Conservation (phyloP, 2,329 filamentous ascomycete species). For the Ophiostoma novo-ulmi region DNA sequence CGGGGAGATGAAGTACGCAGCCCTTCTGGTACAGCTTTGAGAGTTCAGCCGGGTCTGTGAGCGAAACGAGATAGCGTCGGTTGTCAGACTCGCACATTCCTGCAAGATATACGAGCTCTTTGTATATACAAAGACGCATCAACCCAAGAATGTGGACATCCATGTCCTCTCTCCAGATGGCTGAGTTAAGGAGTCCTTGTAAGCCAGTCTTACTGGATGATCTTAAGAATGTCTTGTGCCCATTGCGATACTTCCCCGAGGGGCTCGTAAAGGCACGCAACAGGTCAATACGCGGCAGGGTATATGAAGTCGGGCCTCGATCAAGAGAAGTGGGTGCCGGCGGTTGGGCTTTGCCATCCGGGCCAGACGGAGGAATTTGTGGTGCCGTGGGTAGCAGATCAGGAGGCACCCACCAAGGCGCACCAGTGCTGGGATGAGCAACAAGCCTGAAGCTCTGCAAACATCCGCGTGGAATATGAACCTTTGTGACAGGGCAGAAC, state of each 20-base stretch:
- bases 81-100: conserved; percentile 30
- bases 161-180: conserved; percentile 54
- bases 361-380: neutral
- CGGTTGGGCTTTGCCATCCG: neutral
- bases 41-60: conserved; percentile 26
- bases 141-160: conserved; percentile 46
- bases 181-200: conserved; percentile 19
- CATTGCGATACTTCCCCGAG: conserved; percentile 25
- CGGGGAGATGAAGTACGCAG: conserved; percentile 19
- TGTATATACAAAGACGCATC: conserved; percentile 45
- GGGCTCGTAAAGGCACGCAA: conserved; percentile 30
- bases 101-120: conserved; percentile 43
- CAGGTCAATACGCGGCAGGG: conserved; percentile 35
- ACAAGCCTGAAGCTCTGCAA: conserved; percentile 57
- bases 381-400: conserved; percentile 18
- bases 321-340: neutral
- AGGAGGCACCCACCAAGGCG: conserved; percentile 53
- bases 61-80: conserved; percentile 41
- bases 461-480: conserved; percentile 44
- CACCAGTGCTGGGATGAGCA: conserved; percentile 47
- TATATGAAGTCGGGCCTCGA: conserved; percentile 29
- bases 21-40: conserved; percentile 16
- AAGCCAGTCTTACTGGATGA: neutral
- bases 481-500: conserved; percentile 24
- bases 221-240: conserved; percentile 18